Evolutionary conservation across 208 protist genomes (phyloP), one percentile per base, ranked within the genome.

Genomic region (Leishmania tropica): DNA sequence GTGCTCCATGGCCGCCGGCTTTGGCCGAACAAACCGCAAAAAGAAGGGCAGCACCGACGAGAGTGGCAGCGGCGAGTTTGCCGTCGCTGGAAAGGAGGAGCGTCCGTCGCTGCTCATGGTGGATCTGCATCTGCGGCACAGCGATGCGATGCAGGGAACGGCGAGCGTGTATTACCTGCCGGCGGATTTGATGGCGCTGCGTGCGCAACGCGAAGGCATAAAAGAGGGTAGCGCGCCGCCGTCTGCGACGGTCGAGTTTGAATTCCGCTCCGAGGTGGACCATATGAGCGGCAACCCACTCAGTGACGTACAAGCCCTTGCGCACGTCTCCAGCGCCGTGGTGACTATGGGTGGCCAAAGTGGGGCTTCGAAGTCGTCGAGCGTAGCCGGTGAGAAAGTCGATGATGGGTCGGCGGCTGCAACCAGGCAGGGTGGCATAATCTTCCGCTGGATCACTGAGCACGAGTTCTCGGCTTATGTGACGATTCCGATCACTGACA

Each of bases 381-480:
- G 47, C 8, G 60, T 21, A 74, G 40, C 6, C 3, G 75, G 45
- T 35, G 67, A 65, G 56, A 71, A 37, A 42, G 72, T 0, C 1
- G 79, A 70, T 31, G 62, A 13, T 7, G 47, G 75, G n/a, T 21
- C 58, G 28, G 62, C 78, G 10, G 64, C 58, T 21, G 77, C 78
- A 1, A 58, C 35, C 13, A 4, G 6, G 42, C 76, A 83, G 10
- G 91, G 91, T 17, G 79, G 67, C 60, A 87, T 91, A 64, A 83
- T 85, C 28, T 80, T 96, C 35, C 85, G 77, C 56, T 88, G 92
- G 74, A 87, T 96, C 75, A 91, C 85, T 11, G 92, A 96, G 62
- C 90, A 93, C 75, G 92, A 96, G 83, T 94, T 94, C 76, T 84
- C 89, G n/a, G 75, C 87, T 11, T 35, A 77, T 24, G 56, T 94